These are phyloP conservation scores for Termitomyces sp. DNA, from an alignment of 768 basidiomycete genomes.

Conservation along the genomic window DNA sequence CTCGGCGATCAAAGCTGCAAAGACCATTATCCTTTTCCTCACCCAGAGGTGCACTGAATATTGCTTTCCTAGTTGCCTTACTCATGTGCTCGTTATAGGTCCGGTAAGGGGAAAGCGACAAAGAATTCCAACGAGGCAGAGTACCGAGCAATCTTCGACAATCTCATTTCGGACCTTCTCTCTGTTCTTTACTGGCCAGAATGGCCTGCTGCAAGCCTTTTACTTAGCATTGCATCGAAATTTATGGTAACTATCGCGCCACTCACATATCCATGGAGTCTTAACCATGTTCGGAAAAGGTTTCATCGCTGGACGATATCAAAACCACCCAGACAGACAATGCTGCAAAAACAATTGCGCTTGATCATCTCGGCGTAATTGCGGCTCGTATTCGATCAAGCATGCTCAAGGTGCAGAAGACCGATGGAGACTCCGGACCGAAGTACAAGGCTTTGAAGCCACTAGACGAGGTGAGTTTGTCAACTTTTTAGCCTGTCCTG, in stretches of 20 bases:
- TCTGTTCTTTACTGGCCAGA: slow-evolving; percentile 92
- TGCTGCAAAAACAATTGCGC: slow-evolving; percentile 82
- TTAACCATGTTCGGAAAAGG: slow-evolving; percentile 36
- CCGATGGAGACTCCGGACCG: slow-evolving; percentile 20
- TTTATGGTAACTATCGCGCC: slow-evolving; percentile 60
- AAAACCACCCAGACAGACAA: slow-evolving; percentile 73
- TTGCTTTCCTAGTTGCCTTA: background rate
- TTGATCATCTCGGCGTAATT: slow-evolving; percentile 94
- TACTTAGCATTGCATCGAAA: slow-evolving; percentile 77
- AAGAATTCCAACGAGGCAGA: slow-evolving; percentile 94
- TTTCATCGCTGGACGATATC: slow-evolving; percentile 78
- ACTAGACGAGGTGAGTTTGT: slow-evolving; percentile 64
- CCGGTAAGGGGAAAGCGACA: slow-evolving; percentile 82
- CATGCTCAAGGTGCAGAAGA: slow-evolving; percentile 41
- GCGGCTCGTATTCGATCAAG: slow-evolving; percentile 75
- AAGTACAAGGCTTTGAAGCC: slow-evolving; percentile 45
- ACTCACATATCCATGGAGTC: background rate
- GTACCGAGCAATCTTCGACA: slow-evolving; percentile 90
- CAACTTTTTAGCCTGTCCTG: background rate
- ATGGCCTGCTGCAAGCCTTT: slow-evolving; percentile 89
- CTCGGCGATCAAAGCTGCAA: slow-evolving; percentile 80
- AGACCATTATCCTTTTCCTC: slow-evolving; percentile 76
- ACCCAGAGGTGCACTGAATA: slow-evolving; percentile 48
- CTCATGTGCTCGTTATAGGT: slow-evolving; percentile 36
- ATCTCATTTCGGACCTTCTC: slow-evolving; percentile 83